Conservation (phyloP, 179 eudicot genomes). For the Sideroxylon spinosum region DNA sequence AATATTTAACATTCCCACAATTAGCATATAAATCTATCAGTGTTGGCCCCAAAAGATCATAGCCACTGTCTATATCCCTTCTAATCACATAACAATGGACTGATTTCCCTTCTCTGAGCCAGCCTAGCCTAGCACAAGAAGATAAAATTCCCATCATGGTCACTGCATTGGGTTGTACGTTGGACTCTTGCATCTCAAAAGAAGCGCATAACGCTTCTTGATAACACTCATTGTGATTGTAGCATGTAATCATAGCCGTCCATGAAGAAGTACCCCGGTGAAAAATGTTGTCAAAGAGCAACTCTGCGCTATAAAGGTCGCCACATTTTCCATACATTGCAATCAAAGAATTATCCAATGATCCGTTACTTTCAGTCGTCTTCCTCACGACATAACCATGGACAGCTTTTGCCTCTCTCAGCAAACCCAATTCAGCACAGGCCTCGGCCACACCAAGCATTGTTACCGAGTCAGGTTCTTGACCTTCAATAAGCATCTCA, state of each 20-base stretch:
- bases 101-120: conserved; percentile 40
- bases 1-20: conserved; percentile 34
- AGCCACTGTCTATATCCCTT: conserved; percentile 28
- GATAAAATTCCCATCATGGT: conserved; percentile 38
- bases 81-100: conserved; percentile 42
- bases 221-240: conserved; percentile 36
- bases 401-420: conserved; percentile 30
- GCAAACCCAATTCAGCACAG: conserved; percentile 41
- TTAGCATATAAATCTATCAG: conserved; percentile 48
- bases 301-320: conserved; percentile 32
- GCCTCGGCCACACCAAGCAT: conserved; percentile 51
- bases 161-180: conserved; percentile 39
- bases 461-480: conserved; percentile 40
- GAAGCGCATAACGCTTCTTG: conserved; percentile 33
- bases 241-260: conserved; percentile 54
- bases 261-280: conserved; percentile 29
- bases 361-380: conserved; percentile 28
- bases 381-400: conserved; percentile 44
- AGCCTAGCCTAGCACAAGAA: conserved; percentile 43
- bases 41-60: conserved; percentile 37
- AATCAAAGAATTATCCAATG: conserved; percentile 42
- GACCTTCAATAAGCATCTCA: conserved; percentile 38
- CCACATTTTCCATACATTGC: conserved; percentile 64
- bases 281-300: conserved; percentile 27
- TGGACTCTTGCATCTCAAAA: conserved; percentile 30